phyloP scores from a whole-genome alignment of 352 stramenopile species.

The Peronospora farinosa region DNA sequence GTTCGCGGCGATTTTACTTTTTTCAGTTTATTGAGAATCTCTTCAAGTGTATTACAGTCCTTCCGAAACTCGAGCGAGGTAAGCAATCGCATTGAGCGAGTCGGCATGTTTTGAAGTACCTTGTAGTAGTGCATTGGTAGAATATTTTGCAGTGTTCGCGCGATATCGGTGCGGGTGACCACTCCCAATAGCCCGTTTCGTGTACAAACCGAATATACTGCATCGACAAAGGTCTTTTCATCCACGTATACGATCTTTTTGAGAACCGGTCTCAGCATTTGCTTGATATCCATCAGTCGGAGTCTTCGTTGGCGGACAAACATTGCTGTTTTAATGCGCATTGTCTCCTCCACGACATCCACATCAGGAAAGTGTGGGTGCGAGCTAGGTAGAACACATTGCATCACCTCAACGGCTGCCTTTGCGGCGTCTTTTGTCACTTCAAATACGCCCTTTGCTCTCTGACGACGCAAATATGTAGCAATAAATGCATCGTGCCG shows the following conservation, averaged over 20 bases:
- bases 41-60: slow-evolving; percentile 22
- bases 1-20: slow-evolving; percentile 1
- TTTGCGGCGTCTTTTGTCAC: slow-evolving; percentile 19
- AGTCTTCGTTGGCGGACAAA: slow-evolving; percentile 35
- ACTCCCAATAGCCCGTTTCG: slow-evolving; percentile 34
- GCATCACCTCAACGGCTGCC: slow-evolving; percentile 38
- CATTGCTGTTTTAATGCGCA: slow-evolving; percentile 31
- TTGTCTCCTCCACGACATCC: slow-evolving; percentile 31
- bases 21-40: slow-evolving; percentile 22
- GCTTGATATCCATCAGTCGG: slow-evolving; percentile 41
- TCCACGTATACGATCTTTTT: slow-evolving; percentile 35
- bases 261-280: slow-evolving; percentile 35
- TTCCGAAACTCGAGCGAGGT: slow-evolving; percentile 19
- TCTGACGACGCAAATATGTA: slow-evolving; percentile 33
- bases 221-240: slow-evolving; percentile 40
- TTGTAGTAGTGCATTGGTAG: slow-evolving; percentile 34
- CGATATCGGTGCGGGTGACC: slow-evolving; percentile 31
- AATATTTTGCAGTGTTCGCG: slow-evolving; percentile 28
- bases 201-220: slow-evolving; percentile 35
- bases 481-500: slow-evolving; percentile 57
- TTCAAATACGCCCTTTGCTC: slow-evolving; percentile 14
- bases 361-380: slow-evolving; percentile 43
- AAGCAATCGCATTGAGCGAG: slow-evolving; percentile 7
- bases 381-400: slow-evolving; percentile 36
- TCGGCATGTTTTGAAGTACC: slow-evolving; percentile 25